These are phyloP conservation scores for Pleurotus citrinopileatus DNA, from an alignment of 768 basidiomycete species.

Conservation along the genomic window DNA sequence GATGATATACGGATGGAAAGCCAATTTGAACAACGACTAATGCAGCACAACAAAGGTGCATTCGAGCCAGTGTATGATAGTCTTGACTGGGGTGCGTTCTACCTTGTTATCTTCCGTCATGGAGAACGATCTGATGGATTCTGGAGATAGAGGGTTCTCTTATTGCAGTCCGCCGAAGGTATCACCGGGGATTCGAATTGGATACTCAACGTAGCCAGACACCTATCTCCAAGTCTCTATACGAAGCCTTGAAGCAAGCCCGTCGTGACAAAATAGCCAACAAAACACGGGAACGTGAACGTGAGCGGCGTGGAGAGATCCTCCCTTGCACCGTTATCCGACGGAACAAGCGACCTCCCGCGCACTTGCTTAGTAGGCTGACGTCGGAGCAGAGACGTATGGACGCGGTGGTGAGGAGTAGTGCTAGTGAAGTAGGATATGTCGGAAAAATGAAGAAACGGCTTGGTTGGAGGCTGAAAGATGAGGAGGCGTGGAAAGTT, in stretches of 20 bases:
- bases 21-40: slow-evolving; percentile 31
- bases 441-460: slow-evolving; percentile 59
- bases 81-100: slow-evolving; percentile 32
- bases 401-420: slow-evolving; percentile 48
- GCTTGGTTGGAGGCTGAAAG: slow-evolving; percentile 48
- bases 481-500: slow-evolving; percentile 33
- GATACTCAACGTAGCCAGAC: slow-evolving; percentile 40
- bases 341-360: slow-evolving; percentile 56
- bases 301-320: slow-evolving; percentile 66
- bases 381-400: slow-evolving; percentile 38
- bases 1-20: slow-evolving; percentile 32
- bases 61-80: slow-evolving; percentile 18
- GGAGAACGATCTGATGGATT: neutral
- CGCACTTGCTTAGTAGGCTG: slow-evolving; percentile 55
- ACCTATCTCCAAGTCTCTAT: slow-evolving; percentile 46
- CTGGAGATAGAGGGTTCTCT: neutral
- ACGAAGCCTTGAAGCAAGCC: slow-evolving; percentile 50
- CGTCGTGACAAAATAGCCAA: slow-evolving; percentile 59
- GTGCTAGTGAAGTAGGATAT: slow-evolving; percentile 67
- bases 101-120: slow-evolving; percentile 19
- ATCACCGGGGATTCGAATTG: slow-evolving; percentile 14
- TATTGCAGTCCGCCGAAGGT: neutral
- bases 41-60: slow-evolving; percentile 11
- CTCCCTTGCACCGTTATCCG: slow-evolving; percentile 44
- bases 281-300: slow-evolving; percentile 57